These are phyloP conservation scores for Huntiella savannae DNA, from an alignment of 2,329 filamentous ascomycete genomes.

Conservation along the genomic window DNA sequence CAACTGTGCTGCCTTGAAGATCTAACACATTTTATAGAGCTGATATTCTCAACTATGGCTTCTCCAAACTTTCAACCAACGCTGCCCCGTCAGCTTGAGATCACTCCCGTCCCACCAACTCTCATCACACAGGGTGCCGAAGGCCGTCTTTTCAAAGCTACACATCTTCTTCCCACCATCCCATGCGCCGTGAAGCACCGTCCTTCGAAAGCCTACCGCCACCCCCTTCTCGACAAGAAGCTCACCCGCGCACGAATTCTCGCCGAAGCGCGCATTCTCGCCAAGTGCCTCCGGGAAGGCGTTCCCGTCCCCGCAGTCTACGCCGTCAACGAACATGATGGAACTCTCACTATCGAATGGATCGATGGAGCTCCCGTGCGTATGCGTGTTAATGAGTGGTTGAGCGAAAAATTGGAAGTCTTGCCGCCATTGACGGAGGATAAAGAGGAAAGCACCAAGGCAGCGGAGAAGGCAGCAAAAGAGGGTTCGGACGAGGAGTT, in stretches of 20 bases:
- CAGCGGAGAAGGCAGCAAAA: constrained; percentile 16
- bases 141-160: constrained; percentile 78
- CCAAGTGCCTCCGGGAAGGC: constrained; percentile 59
- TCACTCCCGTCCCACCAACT: constrained; percentile 29
- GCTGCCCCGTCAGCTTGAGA: constrained; percentile 46
- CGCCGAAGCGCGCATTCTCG: constrained; percentile 71
- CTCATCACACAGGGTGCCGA: constrained; percentile 90
- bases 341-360: constrained; percentile 76
- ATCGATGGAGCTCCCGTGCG: constrained; percentile 55
- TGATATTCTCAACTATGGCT: not conserved
- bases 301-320: constrained; percentile 69
- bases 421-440: constrained; percentile 13
- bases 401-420: constrained; percentile 29
- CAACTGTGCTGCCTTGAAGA: no score
- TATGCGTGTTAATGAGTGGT: constrained; percentile 47
- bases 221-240: constrained; percentile 71
- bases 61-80: constrained; percentile 18
- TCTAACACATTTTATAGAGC: no score
- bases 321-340: constrained; percentile 41
- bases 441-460: not conserved
- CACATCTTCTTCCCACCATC: constrained; percentile 48
- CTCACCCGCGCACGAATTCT: constrained; percentile 75
- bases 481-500: constrained; percentile 31
- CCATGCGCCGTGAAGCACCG: constrained; percentile 79
- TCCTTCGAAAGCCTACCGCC: constrained; percentile 77